These are phyloP conservation scores for Aaosphaeria arxii DNA, from an alignment of 2,329 filamentous ascomycete species.

Conservation along the genomic window DNA sequence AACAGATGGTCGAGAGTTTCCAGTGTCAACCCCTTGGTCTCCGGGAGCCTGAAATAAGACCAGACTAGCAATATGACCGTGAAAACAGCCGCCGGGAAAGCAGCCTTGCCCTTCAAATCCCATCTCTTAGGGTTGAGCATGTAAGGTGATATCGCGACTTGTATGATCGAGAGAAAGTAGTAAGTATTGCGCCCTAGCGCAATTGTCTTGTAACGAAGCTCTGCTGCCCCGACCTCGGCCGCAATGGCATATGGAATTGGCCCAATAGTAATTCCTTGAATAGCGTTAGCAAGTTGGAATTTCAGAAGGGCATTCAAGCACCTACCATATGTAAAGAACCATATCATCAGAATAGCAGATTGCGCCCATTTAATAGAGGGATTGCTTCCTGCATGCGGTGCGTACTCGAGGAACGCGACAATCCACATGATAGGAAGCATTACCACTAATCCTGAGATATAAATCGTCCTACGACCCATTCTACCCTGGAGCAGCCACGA, in stretches of 20 bases:
- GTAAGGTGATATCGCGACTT: constrained; percentile 40
- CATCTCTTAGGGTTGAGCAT: constrained; percentile 7
- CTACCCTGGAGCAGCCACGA: constrained; percentile 66
- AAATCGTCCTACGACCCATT: constrained; percentile 62
- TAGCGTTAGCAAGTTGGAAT: not conserved
- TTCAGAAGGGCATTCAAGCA: not conserved
- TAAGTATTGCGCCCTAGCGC: constrained; percentile 71
- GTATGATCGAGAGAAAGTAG: constrained; percentile 75
- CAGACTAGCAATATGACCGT: not conserved
- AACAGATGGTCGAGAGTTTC: not conserved
- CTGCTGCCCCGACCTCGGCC: constrained; percentile 72
- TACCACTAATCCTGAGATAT: constrained; percentile 51
- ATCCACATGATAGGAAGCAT: constrained; percentile 70
- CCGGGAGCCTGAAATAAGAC: not conserved
- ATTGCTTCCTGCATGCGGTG: constrained; percentile 16
- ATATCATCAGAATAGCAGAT: constrained; percentile 10
- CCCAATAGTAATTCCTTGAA: constrained; percentile 62
- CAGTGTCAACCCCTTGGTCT: not conserved
- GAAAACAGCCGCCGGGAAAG: not conserved
- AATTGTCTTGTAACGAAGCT: constrained; percentile 83
- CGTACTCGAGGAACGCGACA: constrained; percentile 55
- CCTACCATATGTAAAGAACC: constrained; percentile 66
- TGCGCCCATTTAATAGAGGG: constrained; percentile 40
- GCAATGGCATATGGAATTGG: constrained; percentile 85
- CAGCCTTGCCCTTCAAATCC: not conserved